Conservation (phyloP, 164 flowering plant species). For the Magnolia kwangsiensis region DNA sequence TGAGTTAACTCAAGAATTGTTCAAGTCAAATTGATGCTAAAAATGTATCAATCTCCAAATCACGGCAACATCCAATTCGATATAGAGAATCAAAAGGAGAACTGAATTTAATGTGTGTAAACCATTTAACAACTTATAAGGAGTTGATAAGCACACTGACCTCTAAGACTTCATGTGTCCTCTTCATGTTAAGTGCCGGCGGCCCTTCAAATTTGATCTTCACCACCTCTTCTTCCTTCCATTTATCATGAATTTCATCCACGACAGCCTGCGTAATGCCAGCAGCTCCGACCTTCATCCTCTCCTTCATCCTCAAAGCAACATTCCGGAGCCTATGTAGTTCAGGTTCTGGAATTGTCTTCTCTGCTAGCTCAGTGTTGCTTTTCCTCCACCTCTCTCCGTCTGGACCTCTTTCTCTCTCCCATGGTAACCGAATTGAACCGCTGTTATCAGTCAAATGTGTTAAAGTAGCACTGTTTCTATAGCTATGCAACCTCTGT, state of each 20-base stretch:
- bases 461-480: conserved; percentile 9
- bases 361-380: conserved; percentile 62
- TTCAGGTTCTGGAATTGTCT: conserved; percentile 62
- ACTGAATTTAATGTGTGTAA: background rate
- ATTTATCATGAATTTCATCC: conserved; percentile 66
- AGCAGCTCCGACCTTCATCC: conserved; percentile 63
- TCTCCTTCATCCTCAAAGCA: conserved; percentile 70
- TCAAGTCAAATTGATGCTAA: background rate
- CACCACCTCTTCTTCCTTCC: conserved; percentile 82
- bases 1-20: background rate
- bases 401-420: conserved; percentile 18
- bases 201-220: conserved; percentile 83
- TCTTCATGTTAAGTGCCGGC: conserved; percentile 62
- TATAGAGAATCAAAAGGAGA: background rate
- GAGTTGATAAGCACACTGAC: conserved; percentile 33
- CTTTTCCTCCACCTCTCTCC: conserved; percentile 33
- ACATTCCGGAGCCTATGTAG: conserved; percentile 70
- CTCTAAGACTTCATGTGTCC: conserved; percentile 77
- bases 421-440: conserved; percentile 46
- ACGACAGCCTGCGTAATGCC: conserved; percentile 80
- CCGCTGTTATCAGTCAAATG: conserved; percentile 11
- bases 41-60: background rate
- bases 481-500: background rate
- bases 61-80: background rate
- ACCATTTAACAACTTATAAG: background rate